Base-by-base conservation (phyloP, 2,329 filamentous ascomycete genomes). In the Colletotrichum spinosum region DNA sequence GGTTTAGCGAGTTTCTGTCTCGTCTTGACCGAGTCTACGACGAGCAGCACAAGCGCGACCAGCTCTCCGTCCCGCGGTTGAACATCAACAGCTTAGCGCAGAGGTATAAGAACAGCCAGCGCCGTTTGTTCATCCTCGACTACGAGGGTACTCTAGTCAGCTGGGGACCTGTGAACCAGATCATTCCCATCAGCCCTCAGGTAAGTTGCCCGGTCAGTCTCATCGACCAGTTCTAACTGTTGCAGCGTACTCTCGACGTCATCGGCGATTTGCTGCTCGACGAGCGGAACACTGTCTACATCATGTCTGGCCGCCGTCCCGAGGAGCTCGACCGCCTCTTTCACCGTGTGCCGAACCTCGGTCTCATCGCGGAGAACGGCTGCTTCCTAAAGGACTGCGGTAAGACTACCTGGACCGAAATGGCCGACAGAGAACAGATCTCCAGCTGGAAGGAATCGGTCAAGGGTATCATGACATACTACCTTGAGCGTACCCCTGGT, bases 321-420 rank as follows among this genome's bases (percentile, higher is more conserved):
- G 92, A 97, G 71, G 94, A 97, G 72, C 88, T 97, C 39, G 93
- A 97, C 70, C 88, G 90, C 5, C 84, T 97, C 1, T 97, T 98
- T 83, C 90, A 90, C 56, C 88, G 91, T 33, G 91, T 97, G 2
- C 91, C 92, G 6, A 91, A 91, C 66, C 81, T 97, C 3, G 96
- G 96, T 3, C 83, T 98, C 5, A 97, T 98, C 69, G 95, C 95
- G 0, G 95, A 98, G 79, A 97, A 97, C 69, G 95, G 95, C 2
- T 97, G 93, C 75, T 98, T 97, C 78, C 81, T 97, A 62, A 92
- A 92, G 70, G 87, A 92, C 68, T 88, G 87, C 50, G 86, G 88
- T 17, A 84, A 82, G 13, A 85, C 87, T 33, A 84, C 86, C 41
- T 98, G 96, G 96, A 87, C 86, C 2, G 89, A 91, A 68, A 90